phyloP scores from a whole-genome alignment of 2,329 filamentous ascomycete genomes.

The Fusarium agapanthi region DNA sequence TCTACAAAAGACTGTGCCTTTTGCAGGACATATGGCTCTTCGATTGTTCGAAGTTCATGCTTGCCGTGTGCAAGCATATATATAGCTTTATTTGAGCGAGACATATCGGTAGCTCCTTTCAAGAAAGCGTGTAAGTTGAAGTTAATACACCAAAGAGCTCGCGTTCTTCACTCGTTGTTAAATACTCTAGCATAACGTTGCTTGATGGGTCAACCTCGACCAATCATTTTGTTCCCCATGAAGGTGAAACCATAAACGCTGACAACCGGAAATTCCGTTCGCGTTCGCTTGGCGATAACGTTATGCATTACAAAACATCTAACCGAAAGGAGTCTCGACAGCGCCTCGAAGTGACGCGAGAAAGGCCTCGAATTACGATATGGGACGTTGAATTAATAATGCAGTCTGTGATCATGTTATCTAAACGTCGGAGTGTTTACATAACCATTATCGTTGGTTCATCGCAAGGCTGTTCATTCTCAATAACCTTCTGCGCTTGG shows the following conservation, averaged over 20 bases:
- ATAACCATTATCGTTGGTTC: background rate
- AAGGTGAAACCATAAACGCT: rapidly evolving
- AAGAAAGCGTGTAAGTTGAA: background rate
- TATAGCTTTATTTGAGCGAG: slow-evolving; percentile 5
- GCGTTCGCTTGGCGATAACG: background rate
- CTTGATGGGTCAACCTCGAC: rapidly evolving
- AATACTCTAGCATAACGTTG: background rate
- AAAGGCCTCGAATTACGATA: rapidly evolving
- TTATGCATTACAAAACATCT: background rate
- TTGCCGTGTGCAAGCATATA: background rate
- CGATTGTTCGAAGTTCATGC: background rate
- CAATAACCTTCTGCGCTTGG: rapidly evolving
- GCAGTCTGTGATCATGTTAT: rapidly evolving
- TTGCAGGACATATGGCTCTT: background rate
- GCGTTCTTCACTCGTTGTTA: rapidly evolving
- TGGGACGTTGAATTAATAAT: background rate
- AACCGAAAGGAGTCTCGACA: rapidly evolving
- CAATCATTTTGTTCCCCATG: rapidly evolving
- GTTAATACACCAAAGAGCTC: rapidly evolving
- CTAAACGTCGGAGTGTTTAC: background rate
- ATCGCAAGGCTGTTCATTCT: no score
- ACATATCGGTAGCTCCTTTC: background rate
- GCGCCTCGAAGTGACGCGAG: background rate
- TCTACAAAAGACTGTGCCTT: slow-evolving; percentile 8
- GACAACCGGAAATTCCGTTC: background rate